Base-by-base conservation (phyloP, 768 basidiomycete species). In the Floccularia luteovirens region DNA sequence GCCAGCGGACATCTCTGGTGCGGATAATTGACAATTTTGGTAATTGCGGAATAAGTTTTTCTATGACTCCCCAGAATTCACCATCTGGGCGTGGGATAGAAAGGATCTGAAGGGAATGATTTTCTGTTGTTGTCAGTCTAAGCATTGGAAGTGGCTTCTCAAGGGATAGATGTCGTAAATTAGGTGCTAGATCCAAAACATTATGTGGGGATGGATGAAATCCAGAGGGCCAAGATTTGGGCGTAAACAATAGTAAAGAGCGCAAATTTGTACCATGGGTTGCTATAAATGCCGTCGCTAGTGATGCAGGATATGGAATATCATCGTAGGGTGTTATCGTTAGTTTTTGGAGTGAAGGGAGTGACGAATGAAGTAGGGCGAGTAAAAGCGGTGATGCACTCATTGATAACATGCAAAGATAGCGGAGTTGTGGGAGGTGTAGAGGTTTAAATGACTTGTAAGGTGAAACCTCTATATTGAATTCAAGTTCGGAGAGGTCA, bases 281-380 rank as follows among this genome's bases (percentile, higher is more conserved):
- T 1, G 63, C 51, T 22, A 89, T 76, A 47, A 90, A 75, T 31
- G 58, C 61, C 1, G 80, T 72, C 10, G 72, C 65, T 24, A 79
- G 67, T 3, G 83, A 73, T 17, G 61, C 56, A 11, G 82, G 75
- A 45, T 67, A 77, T 21, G 73, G 72, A 11, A 81, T 50, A 48
- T 86, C 83, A 41, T 84, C 72, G 49, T 82, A 86, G 1, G 86
- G 85, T 1, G 86, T 87, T 25, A 90, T 54, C 11, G 73, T 79
- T 14, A 90, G 63, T 47, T 77, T 79, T 24, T 55, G 66, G 30
- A 91, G 62, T 2, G 68, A 59, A 3, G 83, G 87, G 11, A 91
- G 73, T 0, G 75, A 55, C 0, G 82, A 71, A 27, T 63, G 55
- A 13, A 86, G 59, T 20, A 91, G 63, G 12, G 72, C 67, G 27